Evolutionary conservation across 2,329 filamentous ascomycete genomes (phyloP).

Genomic region (Aureobasidium namibiae): DNA sequence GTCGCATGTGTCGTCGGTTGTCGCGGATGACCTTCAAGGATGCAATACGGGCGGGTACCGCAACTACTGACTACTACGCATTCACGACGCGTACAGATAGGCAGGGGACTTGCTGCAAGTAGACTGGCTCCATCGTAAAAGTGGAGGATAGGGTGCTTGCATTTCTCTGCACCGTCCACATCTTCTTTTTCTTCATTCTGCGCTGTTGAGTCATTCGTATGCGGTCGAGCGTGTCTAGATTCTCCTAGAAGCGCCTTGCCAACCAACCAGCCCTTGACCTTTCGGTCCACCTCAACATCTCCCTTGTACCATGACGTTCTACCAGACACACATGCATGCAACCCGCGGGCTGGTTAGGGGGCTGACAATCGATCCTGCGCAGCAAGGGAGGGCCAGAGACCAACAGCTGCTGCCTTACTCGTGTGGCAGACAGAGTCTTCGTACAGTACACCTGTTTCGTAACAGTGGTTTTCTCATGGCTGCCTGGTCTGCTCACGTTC

Average conservation of each 20-base stretch:
- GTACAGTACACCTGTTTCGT: background rate
- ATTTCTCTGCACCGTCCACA: conserved; percentile 9
- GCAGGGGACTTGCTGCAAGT: conserved; percentile 13
- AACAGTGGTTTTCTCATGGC: background rate
- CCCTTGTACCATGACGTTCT: conserved; percentile 7
- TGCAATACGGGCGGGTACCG: no score
- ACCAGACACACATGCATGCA: background rate
- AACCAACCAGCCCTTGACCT: conserved; percentile 3
- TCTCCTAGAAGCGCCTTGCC: conserved; percentile 4
- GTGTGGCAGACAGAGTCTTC: background rate
- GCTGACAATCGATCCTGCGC: background rate
- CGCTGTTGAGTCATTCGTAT: conserved; percentile 9
- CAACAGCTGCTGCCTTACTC: conserved; percentile 7
- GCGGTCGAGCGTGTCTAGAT: conserved; percentile 2
- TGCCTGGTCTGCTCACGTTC: conserved; percentile 1
- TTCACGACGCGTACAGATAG: conserved; percentile 11
- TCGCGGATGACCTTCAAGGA: background rate
- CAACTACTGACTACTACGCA: no score
- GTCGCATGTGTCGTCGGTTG: background rate
- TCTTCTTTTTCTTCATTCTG: conserved; percentile 9
- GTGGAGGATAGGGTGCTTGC: conserved; percentile 9
- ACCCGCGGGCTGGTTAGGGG: conserved; percentile 7
- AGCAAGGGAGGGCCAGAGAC: background rate
- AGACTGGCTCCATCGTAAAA: conserved; percentile 13
- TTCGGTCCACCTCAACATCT: background rate